These are phyloP conservation scores for Dentipellis sp. DNA, from an alignment of 768 basidiomycete genomes.

Conservation along the genomic window DNA sequence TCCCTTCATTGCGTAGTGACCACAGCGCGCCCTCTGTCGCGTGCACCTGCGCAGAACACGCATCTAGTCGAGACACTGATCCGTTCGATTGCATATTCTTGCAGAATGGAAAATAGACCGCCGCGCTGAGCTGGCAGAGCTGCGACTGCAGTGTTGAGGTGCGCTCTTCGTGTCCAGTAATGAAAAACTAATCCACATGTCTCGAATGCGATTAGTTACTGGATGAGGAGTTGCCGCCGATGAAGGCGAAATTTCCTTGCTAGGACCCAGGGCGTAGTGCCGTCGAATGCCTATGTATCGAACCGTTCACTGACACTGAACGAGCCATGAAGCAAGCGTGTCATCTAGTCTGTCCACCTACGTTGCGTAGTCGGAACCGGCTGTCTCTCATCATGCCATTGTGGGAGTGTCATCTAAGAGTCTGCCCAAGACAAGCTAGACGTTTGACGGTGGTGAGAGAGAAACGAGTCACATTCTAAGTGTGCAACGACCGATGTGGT, in stretches of 20 bases:
- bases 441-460: too few species aligned
- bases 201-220: slow-evolving; percentile 21
- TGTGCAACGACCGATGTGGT: too few species aligned
- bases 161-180: background rate
- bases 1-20: slow-evolving; percentile 33
- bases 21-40: slow-evolving; percentile 37
- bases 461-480: too few species aligned
- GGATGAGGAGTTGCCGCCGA: slow-evolving; percentile 33
- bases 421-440: too few species aligned
- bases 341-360: background rate
- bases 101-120: slow-evolving; percentile 48
- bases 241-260: slow-evolving; percentile 18
- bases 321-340: background rate
- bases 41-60: slow-evolving; percentile 52
- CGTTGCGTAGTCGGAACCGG: background rate
- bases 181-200: background rate
- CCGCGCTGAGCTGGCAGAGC: slow-evolving; percentile 54
- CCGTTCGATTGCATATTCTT: slow-evolving; percentile 43
- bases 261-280: slow-evolving; percentile 35
- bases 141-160: slow-evolving; percentile 42
- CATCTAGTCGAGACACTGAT: slow-evolving; percentile 45
- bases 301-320: background rate
- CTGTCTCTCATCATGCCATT: too few species aligned
- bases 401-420: too few species aligned
- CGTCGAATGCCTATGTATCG: background rate